Evolutionary conservation across 345 rosid species (phyloP), one percentile per base, ranked within the genome.

Genomic region (Punica granatum): DNA sequence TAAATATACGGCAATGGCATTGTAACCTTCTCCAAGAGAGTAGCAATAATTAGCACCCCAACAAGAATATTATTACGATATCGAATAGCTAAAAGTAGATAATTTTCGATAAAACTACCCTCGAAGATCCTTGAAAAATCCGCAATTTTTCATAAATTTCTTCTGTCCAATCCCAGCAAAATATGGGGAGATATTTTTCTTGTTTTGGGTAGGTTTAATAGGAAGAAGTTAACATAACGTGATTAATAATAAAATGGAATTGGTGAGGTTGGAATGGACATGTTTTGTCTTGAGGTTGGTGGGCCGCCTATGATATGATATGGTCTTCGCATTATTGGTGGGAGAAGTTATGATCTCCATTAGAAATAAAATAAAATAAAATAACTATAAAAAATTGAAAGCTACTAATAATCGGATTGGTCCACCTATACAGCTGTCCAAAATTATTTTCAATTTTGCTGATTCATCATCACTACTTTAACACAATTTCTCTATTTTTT

Each of bases 281-380:
- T 37, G 12, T 37, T 13, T 37, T 37, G 42, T 37, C 42, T 37
- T 1, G 42, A 37, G 42, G 49, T 44, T 14, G 49, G 49, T 44
- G 49, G 49, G 49, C 21, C 49, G 21, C 21, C 21, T n/a, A n/a
- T n/a, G n/a, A n/a, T n/a, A n/a, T n/a, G n/a, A n/a, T 7, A 37
- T 44, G 49, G 49, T 13, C 49, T 62, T 60, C n/a, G 80, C 69
- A 72, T 73, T 64, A 70, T 75, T 79, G 80, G 73, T 34, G 58
- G 69, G 28, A 61, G n/a, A 43, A 37, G 64, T 31, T 30, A 23
- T 32, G 42, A 41, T 68, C 56, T 9, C 23, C 9, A 0, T 25
- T 33, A 21, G 36, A 4, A 37, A 37, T 37, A 7, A 37, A 37
- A 37, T 7, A 37, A 5, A 8, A 1, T 4, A 1, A 37, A 1